Evolutionary conservation across 2,329 filamentous ascomycete genomes (phyloP), one percentile per base, ranked within the genome.

Genomic region (Capronia epimyces): DNA sequence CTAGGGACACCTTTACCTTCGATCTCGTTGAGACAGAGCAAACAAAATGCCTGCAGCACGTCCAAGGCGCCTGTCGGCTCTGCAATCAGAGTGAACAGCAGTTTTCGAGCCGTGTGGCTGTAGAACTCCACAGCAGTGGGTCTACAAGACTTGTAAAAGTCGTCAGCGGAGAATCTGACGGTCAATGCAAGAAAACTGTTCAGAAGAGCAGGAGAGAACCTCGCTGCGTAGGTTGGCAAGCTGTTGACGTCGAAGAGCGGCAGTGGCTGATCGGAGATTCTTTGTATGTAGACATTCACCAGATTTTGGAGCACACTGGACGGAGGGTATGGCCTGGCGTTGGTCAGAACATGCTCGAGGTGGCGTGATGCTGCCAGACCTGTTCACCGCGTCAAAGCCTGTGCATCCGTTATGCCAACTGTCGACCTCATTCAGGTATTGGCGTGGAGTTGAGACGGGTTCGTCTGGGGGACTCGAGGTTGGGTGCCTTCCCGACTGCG

Each of bases 251-350:
- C 64, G 44, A 79, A 78, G 0, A 79, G 62, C 13, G 70, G 69
- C 18, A 79, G 63, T 4, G 75, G 75, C 44, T 79, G 76, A 20
- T 69, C 72, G 46, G 78, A 72, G 48, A 74, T 75, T 55, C 73
- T 77, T 3, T 66, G 59, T 2, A 76, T 56, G 56, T 77, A 79
- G 1, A 70, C 59, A 40, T 71, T 65, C 10, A 69, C 71, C 12
- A 72, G 61, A 3, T 62, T 61, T 7, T 66, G 49, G 4, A 74
- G 65, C 20, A 68, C 63, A 24, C 71, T 67, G 65, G 65, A 68
- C 2, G 68, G 55, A 15, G 71, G 71, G 27, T 72, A 56, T 1
- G 64, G 58, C 18, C 63, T 65, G 6, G 49, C 50, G 46, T 60
- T 55, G 27, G 52, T 57, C 51, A 50, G 55, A 27, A 24, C 53